phyloP scores from a whole-genome alignment of 768 basidiomycete genomes.

The Calocybe gangraenosa region DNA sequence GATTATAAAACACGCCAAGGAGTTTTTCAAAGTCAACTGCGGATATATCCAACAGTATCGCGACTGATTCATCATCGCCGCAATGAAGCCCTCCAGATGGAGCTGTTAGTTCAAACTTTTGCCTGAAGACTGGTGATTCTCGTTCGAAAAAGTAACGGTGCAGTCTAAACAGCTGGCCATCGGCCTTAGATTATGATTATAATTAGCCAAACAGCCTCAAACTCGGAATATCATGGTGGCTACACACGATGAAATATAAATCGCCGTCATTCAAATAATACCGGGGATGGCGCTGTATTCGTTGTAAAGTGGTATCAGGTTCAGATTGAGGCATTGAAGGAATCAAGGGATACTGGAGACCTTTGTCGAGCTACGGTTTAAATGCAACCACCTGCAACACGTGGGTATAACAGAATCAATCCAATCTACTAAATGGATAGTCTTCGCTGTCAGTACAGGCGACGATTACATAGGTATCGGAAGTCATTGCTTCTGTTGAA shows the following conservation, averaged over 20 bases:
- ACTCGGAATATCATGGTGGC: neutral
- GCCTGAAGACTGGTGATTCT: slow-evolving; percentile 48
- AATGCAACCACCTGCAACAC: too few relatives aligned
- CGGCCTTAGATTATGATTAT: slow-evolving; percentile 40
- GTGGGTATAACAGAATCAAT: too few relatives aligned
- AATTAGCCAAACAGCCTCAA: neutral
- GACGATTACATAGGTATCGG: too few relatives aligned
- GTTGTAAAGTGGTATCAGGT: slow-evolving; percentile 6
- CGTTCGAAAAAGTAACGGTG: slow-evolving; percentile 63
- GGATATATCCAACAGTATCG: slow-evolving; percentile 37
- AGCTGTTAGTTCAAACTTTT: slow-evolving; percentile 26
- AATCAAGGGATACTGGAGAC: too few relatives aligned
- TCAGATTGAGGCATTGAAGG: too few relatives aligned
- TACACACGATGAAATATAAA: slow-evolving; percentile 46
- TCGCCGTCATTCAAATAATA: slow-evolving; percentile 57
- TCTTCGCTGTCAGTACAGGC: too few relatives aligned
- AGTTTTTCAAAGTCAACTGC: slow-evolving; percentile 39
- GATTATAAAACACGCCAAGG: slow-evolving; percentile 55
- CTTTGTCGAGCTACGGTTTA: too few relatives aligned
- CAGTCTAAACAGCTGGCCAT: slow-evolving; percentile 50
- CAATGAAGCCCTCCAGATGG: slow-evolving; percentile 24
- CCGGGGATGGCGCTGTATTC: slow-evolving; percentile 22
- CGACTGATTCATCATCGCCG: slow-evolving; percentile 36
- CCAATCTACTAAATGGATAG: too few relatives aligned
- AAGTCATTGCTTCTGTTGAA: too few relatives aligned